A percentile compares a stretch with the other conserved stretches of the same genome.
These are phyloP conservation scores for Gillenia trifoliata DNA, from an alignment of 306 rosid genomes.

Conservation along the genomic window DNA sequence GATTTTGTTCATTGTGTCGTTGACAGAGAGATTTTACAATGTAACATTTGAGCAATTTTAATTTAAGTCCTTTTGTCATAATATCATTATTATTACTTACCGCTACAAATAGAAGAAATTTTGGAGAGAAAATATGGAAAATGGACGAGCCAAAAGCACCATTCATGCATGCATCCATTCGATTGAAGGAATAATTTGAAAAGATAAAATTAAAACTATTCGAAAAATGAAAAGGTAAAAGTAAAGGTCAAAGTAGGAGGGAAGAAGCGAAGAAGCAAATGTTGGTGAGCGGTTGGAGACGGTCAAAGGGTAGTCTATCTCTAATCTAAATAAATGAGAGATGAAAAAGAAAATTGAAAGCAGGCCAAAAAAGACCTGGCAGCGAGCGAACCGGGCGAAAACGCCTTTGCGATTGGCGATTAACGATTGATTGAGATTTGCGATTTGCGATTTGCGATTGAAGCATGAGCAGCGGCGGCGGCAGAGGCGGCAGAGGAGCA, in stretches of 20 bases:
- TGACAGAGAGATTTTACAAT: slow-evolving; percentile 11
- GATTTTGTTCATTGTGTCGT: slow-evolving; percentile 11
- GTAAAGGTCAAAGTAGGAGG: background rate
- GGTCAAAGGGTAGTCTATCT: background rate
- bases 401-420: background rate
- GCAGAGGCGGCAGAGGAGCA: background rate
- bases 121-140: background rate
- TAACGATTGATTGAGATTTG: background rate
- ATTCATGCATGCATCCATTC: too few relatives aligned
- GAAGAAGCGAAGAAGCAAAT: background rate
- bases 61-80: background rate
- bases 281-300: background rate
- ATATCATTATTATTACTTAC: background rate
- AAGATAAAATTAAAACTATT: too few relatives aligned
- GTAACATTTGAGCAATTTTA: slow-evolving; percentile 11
- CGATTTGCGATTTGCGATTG: background rate
- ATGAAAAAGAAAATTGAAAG: too few relatives aligned
- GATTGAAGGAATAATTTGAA: too few relatives aligned
- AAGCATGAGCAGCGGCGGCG: slow-evolving; percentile 15
- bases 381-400: background rate
- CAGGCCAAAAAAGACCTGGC: background rate
- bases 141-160: background rate
- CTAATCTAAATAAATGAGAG: too few relatives aligned
- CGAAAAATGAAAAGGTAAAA: too few relatives aligned
- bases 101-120: too few relatives aligned